A percentile compares a stretch with the other conserved stretches of the same genome.
These are phyloP conservation scores for Tolypocladium capitatum DNA, from an alignment of 2,329 filamentous ascomycete species.

Conservation along the genomic window DNA sequence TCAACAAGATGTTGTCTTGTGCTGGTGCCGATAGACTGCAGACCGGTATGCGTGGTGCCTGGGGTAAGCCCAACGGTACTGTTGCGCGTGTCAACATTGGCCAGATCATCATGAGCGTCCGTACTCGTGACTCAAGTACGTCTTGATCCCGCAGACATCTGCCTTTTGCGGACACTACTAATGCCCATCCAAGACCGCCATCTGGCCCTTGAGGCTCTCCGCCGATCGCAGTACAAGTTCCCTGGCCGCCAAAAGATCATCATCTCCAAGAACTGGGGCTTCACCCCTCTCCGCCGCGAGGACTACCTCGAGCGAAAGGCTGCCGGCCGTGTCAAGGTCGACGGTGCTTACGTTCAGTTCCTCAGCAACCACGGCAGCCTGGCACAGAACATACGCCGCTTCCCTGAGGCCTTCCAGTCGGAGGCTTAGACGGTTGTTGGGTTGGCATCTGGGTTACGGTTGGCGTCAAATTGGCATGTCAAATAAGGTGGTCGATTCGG, in stretches of 20 bases:
- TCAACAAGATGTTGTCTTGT: constrained; percentile 99
- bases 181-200: constrained; percentile 52
- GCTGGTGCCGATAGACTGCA: constrained; percentile 99
- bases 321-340: constrained; percentile 84
- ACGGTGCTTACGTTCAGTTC: constrained; percentile 99
- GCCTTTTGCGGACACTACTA: constrained; percentile 9
- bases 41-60: constrained; percentile 99
- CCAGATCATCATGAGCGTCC: constrained; percentile 95
- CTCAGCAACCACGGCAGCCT: constrained; percentile 84
- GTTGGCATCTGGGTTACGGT: constrained; percentile 26
- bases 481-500: constrained; percentile 21
- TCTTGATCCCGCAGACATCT: constrained; percentile 10
- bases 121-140: constrained; percentile 85
- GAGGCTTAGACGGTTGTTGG: constrained; percentile 33
- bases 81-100: constrained; percentile 99
- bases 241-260: constrained; percentile 99
- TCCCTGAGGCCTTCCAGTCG: constrained; percentile 76
- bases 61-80: constrained; percentile 97
- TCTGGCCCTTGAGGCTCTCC: constrained; percentile 93
- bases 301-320: constrained; percentile 96
- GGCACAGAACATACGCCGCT: constrained; percentile 77
- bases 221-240: constrained; percentile 99
- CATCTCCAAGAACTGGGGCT: constrained; percentile 99
- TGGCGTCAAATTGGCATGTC: constrained; percentile 34
- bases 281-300: constrained; percentile 94